These are phyloP conservation scores for Bruguiera gymnorhiza DNA, from an alignment of 345 rosid species.

Conservation along the genomic window DNA sequence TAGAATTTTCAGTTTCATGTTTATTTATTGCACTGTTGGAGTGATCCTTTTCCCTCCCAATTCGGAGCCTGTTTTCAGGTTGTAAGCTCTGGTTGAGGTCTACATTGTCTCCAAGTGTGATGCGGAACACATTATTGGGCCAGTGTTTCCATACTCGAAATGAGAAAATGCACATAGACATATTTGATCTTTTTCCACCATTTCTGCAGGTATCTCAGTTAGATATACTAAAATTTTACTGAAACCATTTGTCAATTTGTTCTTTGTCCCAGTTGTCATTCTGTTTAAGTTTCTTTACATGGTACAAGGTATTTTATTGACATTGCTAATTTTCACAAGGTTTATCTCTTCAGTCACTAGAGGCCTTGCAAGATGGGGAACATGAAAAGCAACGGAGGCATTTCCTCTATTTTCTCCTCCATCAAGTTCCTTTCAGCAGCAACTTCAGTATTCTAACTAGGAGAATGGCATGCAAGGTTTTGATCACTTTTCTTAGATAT, in stretches of 20 bases:
- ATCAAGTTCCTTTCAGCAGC: slow-evolving; percentile 92
- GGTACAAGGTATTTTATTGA: slow-evolving; percentile 11
- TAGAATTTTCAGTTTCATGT: background rate
- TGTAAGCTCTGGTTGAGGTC: slow-evolving; percentile 97
- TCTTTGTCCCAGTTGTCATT: background rate
- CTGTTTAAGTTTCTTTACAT: background rate
- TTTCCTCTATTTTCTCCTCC: slow-evolving; percentile 90
- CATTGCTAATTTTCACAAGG: slow-evolving; percentile 19
- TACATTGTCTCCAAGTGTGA: slow-evolving; percentile 88
- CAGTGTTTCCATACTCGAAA: slow-evolving; percentile 92
- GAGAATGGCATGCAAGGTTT: slow-evolving; percentile 87
- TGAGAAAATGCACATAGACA: slow-evolving; percentile 94
- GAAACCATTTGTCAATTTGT: slow-evolving; percentile 4
- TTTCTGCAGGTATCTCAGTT: slow-evolving; percentile 71
- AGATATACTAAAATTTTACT: slow-evolving; percentile 9
- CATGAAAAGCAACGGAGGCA: slow-evolving; percentile 89
- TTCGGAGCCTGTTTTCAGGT: slow-evolving; percentile 48
- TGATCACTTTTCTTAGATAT: slow-evolving; percentile 22
- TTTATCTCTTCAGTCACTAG: slow-evolving; percentile 65
- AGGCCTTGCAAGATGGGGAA: slow-evolving; percentile 96
- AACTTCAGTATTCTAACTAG: slow-evolving; percentile 83
- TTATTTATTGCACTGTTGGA: background rate
- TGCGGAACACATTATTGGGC: slow-evolving; percentile 93
- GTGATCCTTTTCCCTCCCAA: background rate
- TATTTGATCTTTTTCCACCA: slow-evolving; percentile 92